Evolutionary conservation across 257 asterid genomes (phyloP).

Genomic region (Datura wrightii): DNA sequence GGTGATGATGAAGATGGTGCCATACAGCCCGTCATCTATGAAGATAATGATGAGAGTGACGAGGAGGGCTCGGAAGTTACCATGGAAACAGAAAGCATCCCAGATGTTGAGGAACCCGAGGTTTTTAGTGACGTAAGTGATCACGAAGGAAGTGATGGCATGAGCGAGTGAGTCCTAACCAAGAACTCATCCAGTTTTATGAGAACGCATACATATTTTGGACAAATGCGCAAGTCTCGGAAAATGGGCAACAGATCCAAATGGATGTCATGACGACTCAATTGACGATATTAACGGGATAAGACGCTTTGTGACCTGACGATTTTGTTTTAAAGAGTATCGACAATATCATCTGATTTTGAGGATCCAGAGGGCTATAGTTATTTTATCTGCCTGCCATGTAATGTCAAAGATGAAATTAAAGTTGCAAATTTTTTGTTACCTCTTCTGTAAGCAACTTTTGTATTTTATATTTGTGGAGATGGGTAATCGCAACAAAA

Average conservation of each 20-base stretch:
- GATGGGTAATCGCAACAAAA: background rate
- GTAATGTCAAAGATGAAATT: background rate
- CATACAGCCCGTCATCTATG: slow-evolving; percentile 59
- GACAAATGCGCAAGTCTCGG: background rate
- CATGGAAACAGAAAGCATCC: slow-evolving; percentile 68
- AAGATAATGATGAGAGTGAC: slow-evolving; percentile 66
- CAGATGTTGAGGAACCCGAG: slow-evolving; percentile 53
- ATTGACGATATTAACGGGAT: background rate
- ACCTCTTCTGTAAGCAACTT: background rate
- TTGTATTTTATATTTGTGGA: background rate
- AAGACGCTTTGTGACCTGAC: background rate
- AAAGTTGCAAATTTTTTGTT: background rate
- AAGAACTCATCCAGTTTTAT: background rate
- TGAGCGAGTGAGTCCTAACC: slow-evolving; percentile 46
- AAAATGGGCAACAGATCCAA: background rate
- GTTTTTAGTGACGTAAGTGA: slow-evolving; percentile 57
- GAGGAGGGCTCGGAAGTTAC: slow-evolving; percentile 63
- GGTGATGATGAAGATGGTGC: slow-evolving; percentile 55
- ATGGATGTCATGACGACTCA: background rate
- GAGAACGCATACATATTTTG: background rate
- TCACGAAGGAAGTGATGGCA: slow-evolving; percentile 49
- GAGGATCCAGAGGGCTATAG: background rate
- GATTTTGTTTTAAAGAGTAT: background rate
- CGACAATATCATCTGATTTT: background rate
- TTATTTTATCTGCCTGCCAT: background rate